A percentile compares a stretch with the other conserved stretches of the same genome.
phyloP scores from a whole-genome alignment of 2,329 filamentous ascomycete genomes.

The Fusarium incarnatum region DNA sequence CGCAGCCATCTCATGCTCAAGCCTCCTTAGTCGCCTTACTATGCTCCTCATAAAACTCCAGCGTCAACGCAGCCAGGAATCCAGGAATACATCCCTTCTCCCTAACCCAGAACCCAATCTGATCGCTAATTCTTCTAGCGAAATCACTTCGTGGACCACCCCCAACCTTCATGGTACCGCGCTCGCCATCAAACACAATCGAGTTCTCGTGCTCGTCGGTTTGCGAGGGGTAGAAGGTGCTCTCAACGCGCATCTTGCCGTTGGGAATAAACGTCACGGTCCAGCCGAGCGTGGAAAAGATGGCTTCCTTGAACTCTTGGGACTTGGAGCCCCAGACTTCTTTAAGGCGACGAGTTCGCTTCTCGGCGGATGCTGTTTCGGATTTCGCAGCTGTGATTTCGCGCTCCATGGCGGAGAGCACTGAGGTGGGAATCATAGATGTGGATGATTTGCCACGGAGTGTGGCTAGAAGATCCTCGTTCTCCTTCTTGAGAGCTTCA shows the following conservation, averaged over 20 bases:
- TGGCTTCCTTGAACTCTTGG: constrained; percentile 93
- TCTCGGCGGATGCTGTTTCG: constrained; percentile 79
- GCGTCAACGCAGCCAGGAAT: constrained; percentile 87
- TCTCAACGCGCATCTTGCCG: constrained; percentile 92
- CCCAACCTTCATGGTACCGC: constrained; percentile 97
- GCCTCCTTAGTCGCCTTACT: constrained; percentile 34
- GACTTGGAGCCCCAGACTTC: constrained; percentile 94
- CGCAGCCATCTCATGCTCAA: constrained; percentile 23
- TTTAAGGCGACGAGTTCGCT: constrained; percentile 85
- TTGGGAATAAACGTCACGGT: constrained; percentile 97
- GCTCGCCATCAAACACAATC: constrained; percentile 90
- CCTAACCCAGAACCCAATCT: constrained; percentile 96
- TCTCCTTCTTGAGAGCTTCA: constrained; percentile 81
- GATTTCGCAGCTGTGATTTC: constrained; percentile 78
- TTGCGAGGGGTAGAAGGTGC: constrained; percentile 79
- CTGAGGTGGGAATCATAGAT: constrained; percentile 79
- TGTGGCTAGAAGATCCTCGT: constrained; percentile 82
- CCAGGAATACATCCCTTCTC: constrained; percentile 94
- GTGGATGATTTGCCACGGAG: constrained; percentile 64
- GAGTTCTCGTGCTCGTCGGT: constrained; percentile 78
- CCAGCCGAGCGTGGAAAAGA: constrained; percentile 92
- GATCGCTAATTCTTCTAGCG: constrained; percentile 82
- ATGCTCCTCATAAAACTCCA: constrained; percentile 90
- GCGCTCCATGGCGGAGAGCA: constrained; percentile 79
- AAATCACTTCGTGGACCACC: constrained; percentile 90